Evolutionary conservation across 352 stramenopile genomes (phyloP).

Genomic region (Pythium diclinum): DNA sequence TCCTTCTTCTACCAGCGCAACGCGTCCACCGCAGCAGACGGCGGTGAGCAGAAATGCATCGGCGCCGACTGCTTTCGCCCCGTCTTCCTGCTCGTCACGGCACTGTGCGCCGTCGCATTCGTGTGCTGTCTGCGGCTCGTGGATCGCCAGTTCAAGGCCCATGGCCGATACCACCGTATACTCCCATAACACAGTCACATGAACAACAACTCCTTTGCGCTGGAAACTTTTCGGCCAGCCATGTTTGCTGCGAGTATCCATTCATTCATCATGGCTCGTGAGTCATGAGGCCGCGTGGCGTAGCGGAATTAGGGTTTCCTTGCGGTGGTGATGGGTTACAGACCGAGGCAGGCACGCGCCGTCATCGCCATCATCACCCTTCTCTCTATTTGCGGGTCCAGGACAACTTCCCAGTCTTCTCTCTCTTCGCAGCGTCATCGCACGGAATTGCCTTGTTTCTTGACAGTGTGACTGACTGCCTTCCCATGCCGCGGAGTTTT

Average conservation of each 20-base stretch:
- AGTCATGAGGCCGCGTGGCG: neutral
- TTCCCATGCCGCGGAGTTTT: neutral
- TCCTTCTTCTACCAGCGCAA: constrained; percentile 68
- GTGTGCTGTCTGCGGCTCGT: constrained; percentile 47
- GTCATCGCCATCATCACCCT: neutral
- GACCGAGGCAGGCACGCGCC: neutral
- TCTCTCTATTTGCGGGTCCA: neutral
- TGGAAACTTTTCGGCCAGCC: neutral
- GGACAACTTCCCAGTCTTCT: neutral
- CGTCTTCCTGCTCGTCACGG: constrained; percentile 60
- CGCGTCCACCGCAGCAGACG: constrained; percentile 20
- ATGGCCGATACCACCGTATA: constrained; percentile 19
- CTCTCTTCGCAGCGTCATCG: neutral
- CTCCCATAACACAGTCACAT: constrained; percentile 6
- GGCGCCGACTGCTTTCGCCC: constrained; percentile 57
- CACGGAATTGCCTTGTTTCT: neutral
- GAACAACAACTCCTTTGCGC: neutral
- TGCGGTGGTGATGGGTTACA: neutral
- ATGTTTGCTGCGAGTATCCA: neutral
- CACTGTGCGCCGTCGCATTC: constrained; percentile 51
- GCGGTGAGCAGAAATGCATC: constrained; percentile 50
- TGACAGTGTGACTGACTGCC: constrained; percentile 1
- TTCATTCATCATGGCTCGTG: no score
- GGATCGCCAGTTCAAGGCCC: constrained; percentile 23
- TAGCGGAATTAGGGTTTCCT: neutral